Conservation (phyloP, 2,329 filamentous ascomycete genomes). For the Hirsutella rhossiliensis region DNA sequence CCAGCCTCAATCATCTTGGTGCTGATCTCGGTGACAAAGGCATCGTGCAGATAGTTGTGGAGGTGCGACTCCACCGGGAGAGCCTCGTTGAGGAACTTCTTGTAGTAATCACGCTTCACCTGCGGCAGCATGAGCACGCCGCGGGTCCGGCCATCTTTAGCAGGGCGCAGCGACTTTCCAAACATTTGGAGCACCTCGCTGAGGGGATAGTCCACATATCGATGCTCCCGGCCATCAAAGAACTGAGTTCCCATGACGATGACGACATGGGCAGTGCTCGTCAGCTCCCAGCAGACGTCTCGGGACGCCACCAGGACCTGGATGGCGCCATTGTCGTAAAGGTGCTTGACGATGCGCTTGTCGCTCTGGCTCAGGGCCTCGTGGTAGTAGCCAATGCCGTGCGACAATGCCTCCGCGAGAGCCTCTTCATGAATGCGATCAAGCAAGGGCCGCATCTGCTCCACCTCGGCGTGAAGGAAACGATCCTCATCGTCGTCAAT, state of each 20-base stretch:
- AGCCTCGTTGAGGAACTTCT: slow-evolving; percentile 95
- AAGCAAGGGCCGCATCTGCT: slow-evolving; percentile 73
- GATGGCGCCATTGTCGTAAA: slow-evolving; percentile 81
- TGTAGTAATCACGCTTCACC: slow-evolving; percentile 95
- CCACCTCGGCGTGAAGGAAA: slow-evolving; percentile 74
- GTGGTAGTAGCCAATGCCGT: slow-evolving; percentile 95
- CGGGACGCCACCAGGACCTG: slow-evolving; percentile 68
- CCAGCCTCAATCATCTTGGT: slow-evolving; percentile 91
- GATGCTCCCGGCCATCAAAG: slow-evolving; percentile 91
- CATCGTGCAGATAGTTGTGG: slow-evolving; percentile 84
- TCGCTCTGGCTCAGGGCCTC: slow-evolving; percentile 83
- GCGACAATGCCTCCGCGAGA: slow-evolving; percentile 76
- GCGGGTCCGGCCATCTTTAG: slow-evolving; percentile 67
- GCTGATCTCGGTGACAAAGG: slow-evolving; percentile 94
- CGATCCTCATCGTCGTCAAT: slow-evolving; percentile 87
- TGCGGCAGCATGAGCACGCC: slow-evolving; percentile 95
- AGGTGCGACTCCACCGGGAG: slow-evolving; percentile 91
- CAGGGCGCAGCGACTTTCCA: slow-evolving; percentile 73
- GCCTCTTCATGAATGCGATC: slow-evolving; percentile 76
- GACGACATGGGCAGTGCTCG: slow-evolving; percentile 78
- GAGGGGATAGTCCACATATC: slow-evolving; percentile 92
- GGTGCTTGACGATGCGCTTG: slow-evolving; percentile 84
- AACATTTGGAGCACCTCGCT: slow-evolving; percentile 97
- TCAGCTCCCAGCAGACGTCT: slow-evolving; percentile 93
- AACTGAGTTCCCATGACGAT: slow-evolving; percentile 97